Evolutionary conservation across 768 basidiomycete genomes (phyloP), one percentile per base, ranked within the genome.

Genomic region (Lactarius quietus): DNA sequence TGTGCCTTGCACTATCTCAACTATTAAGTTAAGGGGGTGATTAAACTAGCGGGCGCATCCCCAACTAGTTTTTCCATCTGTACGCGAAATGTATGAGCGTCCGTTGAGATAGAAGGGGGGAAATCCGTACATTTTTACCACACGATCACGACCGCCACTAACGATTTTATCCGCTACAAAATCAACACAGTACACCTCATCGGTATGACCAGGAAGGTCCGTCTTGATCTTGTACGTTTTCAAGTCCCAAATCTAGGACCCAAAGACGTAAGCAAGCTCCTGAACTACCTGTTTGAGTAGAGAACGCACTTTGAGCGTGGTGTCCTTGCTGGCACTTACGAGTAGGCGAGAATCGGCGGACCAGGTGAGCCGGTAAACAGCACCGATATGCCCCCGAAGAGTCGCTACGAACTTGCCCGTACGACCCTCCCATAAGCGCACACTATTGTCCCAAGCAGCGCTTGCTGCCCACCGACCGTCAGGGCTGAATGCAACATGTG

Each of bases 91-190:
- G 8, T 8, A 17, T 65, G 36, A 61, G 64, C 6, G 5, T n/a
- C 41, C 29, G 18, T 26, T 33, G 28, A 28, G 28, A 33, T 26
- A 18, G 33, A 48, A 28, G 6, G 26, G 45, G 26, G 6, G 17
- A 61, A 33, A 17, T 20, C 78, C 92, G 70, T 73, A 97, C 93
- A 98, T 98, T 78, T 97, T 97, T 14, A 98, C 86, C 23, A 86
- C 89, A 71, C 86, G 85, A 77, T 98, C 96, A 52, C 90, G 79
- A 17, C 96, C 96, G n/a, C 95, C 96, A 73, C 93, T 96, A 69
- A 97, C 94, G n/a, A 98, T 84, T 75, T 99, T 99, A 78, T 99
- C 96, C 1, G 95, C 95, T 1, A 99, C 95, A 73, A 97, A 99
- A 76, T 98, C 96, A 18, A 99, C 96, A 72, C 96, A 98, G 77